Percentiles rank a stretch among this genome's conserved stretches.
phyloP scores from a whole-genome alignment of 345 rosid genomes.

The Arabidopsis arenosa region DNA sequence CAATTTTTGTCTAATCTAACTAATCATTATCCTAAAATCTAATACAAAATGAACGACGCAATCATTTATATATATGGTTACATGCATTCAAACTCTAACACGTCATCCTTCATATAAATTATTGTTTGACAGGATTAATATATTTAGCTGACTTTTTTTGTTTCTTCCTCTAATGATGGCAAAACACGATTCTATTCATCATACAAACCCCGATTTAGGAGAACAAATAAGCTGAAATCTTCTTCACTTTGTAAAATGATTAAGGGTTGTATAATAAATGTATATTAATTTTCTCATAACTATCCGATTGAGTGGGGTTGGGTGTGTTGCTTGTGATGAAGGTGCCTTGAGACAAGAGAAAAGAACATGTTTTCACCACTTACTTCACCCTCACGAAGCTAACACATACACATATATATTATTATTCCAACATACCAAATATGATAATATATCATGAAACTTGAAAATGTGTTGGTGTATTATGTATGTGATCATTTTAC shows the following conservation, averaged over 20 bases:
- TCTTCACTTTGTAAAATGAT: neutral
- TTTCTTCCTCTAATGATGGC: neutral
- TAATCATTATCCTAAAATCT: constrained; percentile 41
- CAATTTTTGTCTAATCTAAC: constrained; percentile 34
- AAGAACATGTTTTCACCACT: constrained; percentile 47
- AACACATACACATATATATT: neutral
- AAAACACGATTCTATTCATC: constrained; percentile 13
- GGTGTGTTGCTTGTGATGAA: constrained; percentile 42
- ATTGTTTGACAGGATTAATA: constrained; percentile 25
- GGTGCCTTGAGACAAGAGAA: constrained; percentile 45
- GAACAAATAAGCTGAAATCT: constrained; percentile 11
- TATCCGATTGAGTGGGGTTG: constrained; percentile 27
- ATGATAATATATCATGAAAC: neutral
- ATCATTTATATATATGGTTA: constrained; percentile 29
- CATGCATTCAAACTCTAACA: constrained; percentile 40
- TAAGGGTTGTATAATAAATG: neutral
- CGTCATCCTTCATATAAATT: constrained; percentile 13
- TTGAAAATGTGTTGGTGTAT: constrained; percentile 17
- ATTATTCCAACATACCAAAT: neutral
- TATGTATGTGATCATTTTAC: constrained; percentile 7
- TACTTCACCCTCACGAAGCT: constrained; percentile 39
- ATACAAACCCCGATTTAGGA: neutral
- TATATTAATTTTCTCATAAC: constrained; percentile 9
- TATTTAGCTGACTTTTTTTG: constrained; percentile 30
- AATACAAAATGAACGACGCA: constrained; percentile 35